Evolutionary conservation across 768 basidiomycete species (phyloP), one percentile per base, ranked within the genome.

Genomic region (Hypholoma fasciculare): DNA sequence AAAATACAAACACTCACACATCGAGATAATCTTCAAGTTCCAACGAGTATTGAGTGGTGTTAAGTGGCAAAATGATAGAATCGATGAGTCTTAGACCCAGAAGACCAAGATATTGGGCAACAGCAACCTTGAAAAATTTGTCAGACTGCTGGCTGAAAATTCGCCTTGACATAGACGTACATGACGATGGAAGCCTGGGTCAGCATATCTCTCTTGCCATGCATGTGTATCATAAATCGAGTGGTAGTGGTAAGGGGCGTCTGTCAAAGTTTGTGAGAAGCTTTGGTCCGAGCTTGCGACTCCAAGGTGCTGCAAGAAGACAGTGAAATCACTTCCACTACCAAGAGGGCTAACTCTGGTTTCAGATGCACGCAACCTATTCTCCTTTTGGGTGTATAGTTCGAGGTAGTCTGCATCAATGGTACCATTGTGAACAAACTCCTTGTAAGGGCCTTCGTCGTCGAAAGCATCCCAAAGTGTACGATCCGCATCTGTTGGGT

Each of bases 261-360:
- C 89, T 14, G 74, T 76, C 1, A 71, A 70, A n/a, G 79, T 72
- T 23, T 43, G 49, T 17, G 66, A 61, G 68, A 79, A 78, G 69
- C 80, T 77, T 64, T 76, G 71, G 53, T 81, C 73, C 4, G 73
- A 65, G 57, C 78, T 80, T 23, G 82, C 77, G 36, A 83, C 72
- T n/a, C 82, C 82, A 19, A 83, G 66, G 49, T 87, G 78, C 71
- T 98, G 93, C 65, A 98, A 73, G 76, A 98, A 97, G 9, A 93
- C 89, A 0, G 96, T 97, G 63, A 82, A 98, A 71, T 98, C 96
- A 57, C 91, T 93, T 23, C 93, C 93, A 52, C 88, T 90, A 40
- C 93, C 93, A n/a, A 94, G 74, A 14, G 90, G 81, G 0, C 42
- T 39, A 37, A 94, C 71, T 17, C 79, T 82, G 2, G 72, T 75